Percentiles rank a stretch among this genome's conserved stretches.
phyloP scores from a whole-genome alignment of 75 land plant genomes.

The Larix kaempferi region DNA sequence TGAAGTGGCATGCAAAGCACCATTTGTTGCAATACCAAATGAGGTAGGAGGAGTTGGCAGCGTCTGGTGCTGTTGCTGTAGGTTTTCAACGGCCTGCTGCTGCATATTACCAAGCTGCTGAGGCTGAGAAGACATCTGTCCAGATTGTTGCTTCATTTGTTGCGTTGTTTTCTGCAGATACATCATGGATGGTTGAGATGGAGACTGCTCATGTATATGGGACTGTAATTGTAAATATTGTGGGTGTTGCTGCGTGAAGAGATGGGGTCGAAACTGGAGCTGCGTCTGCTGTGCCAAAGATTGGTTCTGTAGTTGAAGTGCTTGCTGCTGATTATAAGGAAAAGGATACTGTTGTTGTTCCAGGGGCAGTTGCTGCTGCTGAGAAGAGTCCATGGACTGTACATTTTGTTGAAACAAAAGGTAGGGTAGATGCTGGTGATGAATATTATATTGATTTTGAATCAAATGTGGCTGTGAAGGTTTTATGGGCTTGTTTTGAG shows the following conservation, averaged over 20 bases:
- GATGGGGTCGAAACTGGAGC: background rate
- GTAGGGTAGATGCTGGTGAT: slow-evolving; percentile 1
- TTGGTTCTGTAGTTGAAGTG: slow-evolving; percentile 4
- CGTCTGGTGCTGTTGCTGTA: background rate
- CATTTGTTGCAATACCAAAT: slow-evolving; percentile 6
- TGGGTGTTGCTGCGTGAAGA: background rate
- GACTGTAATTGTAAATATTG: slow-evolving; percentile 3
- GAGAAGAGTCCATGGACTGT: slow-evolving; percentile 2
- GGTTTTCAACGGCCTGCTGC: background rate
- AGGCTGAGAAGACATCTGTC: background rate
- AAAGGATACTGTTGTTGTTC: slow-evolving; percentile 5
- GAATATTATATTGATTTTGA: slow-evolving; percentile 8
- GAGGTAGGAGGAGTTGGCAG: slow-evolving; percentile 2
- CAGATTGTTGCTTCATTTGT: background rate
- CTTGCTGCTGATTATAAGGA: slow-evolving; percentile 10
- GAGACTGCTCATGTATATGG: background rate
- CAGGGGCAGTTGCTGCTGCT: background rate
- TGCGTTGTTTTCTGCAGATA: background rate
- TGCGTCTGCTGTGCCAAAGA: background rate
- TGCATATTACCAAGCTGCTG: background rate
- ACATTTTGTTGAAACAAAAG: background rate
- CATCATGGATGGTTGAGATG: background rate
- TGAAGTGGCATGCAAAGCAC: background rate
- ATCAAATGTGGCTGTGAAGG: slow-evolving; percentile 4
- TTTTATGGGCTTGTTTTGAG: slow-evolving; percentile 1